These are phyloP conservation scores for Spathaspora sp. DNA, from an alignment of 1,139 yeast genomes.

Conservation along the genomic window DNA sequence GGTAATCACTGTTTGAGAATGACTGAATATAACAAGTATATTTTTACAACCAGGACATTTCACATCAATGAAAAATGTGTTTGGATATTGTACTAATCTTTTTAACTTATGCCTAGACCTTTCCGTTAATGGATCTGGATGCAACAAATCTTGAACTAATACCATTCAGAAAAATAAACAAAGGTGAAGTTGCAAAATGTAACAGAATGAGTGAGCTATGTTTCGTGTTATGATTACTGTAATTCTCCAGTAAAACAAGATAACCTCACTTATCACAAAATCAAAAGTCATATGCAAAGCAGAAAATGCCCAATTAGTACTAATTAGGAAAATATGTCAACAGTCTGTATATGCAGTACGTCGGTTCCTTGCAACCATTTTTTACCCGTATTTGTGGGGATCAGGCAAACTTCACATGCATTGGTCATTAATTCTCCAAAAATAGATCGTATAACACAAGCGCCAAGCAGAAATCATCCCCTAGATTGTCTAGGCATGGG, in stretches of 20 bases:
- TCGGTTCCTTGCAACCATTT: neutral
- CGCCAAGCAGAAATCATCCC: neutral
- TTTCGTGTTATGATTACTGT: no score
- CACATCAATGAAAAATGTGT: conserved; percentile 99
- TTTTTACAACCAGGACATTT: conserved; percentile 98
- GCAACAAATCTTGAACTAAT: conserved; percentile 94
- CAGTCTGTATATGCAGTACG: neutral
- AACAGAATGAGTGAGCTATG: no score
- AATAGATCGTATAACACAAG: neutral
- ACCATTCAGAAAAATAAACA: conserved; percentile 41
- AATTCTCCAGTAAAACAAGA: no score
- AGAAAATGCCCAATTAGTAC: no score
- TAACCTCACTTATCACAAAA: no score
- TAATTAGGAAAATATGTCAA: neutral
- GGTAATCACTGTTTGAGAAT: conserved; percentile 99
- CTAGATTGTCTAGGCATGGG: neutral
- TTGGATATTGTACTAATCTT: conserved; percentile 95
- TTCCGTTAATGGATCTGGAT: conserved; percentile 96
- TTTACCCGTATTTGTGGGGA: neutral
- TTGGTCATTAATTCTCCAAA: neutral
- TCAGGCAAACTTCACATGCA: neutral
- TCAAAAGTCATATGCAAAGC: no score
- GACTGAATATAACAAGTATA: conserved; percentile 98
- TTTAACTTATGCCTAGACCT: conserved; percentile 95
- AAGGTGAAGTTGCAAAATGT: no score